These are phyloP conservation scores for Anastatica hierochuntica DNA, from an alignment of 345 rosid species.

Conservation along the genomic window DNA sequence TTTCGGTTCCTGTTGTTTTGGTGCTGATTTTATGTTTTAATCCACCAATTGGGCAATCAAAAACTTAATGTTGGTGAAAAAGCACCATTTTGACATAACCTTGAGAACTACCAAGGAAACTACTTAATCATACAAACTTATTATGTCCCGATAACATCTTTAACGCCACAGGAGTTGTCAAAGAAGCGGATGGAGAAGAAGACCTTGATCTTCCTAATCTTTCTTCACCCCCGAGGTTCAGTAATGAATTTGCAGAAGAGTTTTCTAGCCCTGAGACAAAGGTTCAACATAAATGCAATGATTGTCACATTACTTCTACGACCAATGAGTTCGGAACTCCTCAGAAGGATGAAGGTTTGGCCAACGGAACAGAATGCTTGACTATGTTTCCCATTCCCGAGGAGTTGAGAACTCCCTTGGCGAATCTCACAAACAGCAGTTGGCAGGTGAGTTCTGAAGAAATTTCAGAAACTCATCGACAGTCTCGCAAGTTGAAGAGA, in stretches of 20 bases:
- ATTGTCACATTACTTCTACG: background rate
- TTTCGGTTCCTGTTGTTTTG: too few species aligned
- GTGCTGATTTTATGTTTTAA: too few species aligned
- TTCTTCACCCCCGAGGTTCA: conserved; percentile 28
- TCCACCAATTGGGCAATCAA: too few species aligned
- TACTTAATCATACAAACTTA: too few species aligned
- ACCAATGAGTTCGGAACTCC: conserved; percentile 22
- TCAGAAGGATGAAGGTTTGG: conserved; percentile 21
- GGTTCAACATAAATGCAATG: conserved; percentile 6
- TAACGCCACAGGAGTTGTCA: too few species aligned
- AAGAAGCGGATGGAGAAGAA: conserved; percentile 19
- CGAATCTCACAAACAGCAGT: conserved; percentile 24
- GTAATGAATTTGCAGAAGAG: conserved; percentile 22
- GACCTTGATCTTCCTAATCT: conserved; percentile 24
- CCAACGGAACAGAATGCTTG: conserved; percentile 18
- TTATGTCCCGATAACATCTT: background rate
- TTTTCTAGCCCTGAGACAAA: conserved; percentile 23
- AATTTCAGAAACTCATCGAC: conserved; percentile 35
- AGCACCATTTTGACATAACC: too few species aligned
- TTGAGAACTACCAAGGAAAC: too few species aligned
- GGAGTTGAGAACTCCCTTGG: conserved; percentile 31
- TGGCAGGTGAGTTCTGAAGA: conserved; percentile 59
- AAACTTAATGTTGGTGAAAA: too few species aligned
- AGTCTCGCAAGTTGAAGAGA: conserved; percentile 53
- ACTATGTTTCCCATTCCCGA: conserved; percentile 28